These are phyloP conservation scores for Leishmania tarentolae DNA, from an alignment of 208 protist genomes.

Conservation along the genomic window DNA sequence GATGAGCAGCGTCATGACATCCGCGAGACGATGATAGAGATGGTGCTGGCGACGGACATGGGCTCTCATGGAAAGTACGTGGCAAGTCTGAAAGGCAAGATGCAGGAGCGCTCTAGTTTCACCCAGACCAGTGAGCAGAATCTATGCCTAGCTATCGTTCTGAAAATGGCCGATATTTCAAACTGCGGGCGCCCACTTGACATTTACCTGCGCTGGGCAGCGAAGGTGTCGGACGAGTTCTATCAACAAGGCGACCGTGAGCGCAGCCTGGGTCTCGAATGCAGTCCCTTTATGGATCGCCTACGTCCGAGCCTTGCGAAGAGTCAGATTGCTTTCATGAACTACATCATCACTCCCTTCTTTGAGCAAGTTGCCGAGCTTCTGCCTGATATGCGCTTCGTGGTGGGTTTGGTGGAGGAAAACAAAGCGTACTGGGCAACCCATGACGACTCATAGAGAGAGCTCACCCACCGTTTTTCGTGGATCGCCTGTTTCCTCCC, in stretches of 20 bases:
- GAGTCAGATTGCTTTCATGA: slow-evolving; percentile 93
- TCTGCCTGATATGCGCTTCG: slow-evolving; percentile 85
- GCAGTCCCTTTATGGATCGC: slow-evolving; percentile 95
- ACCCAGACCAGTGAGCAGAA: slow-evolving; percentile 80
- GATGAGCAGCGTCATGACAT: slow-evolving; percentile 83
- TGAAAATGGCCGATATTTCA: slow-evolving; percentile 96
- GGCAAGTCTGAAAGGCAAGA: slow-evolving; percentile 58
- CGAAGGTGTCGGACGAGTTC: slow-evolving; percentile 93
- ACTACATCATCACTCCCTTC: slow-evolving; percentile 91
- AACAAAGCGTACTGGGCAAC: slow-evolving; percentile 87
- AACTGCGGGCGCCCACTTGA: slow-evolving; percentile 90
- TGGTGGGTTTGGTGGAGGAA: slow-evolving; percentile 68
- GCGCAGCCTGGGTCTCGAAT: slow-evolving; percentile 69
- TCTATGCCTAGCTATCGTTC: slow-evolving; percentile 85
- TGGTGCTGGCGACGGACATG: slow-evolving; percentile 96
- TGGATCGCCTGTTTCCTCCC: slow-evolving; percentile 8
- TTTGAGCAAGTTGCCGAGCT: slow-evolving; percentile 87
- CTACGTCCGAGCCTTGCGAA: slow-evolving; percentile 77
- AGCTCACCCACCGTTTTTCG: slow-evolving; percentile 6
- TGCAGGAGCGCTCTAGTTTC: slow-evolving; percentile 68
- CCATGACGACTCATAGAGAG: slow-evolving; percentile 50
- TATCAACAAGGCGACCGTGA: slow-evolving; percentile 94
- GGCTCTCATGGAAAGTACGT: slow-evolving; percentile 88
- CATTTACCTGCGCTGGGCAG: slow-evolving; percentile 92
- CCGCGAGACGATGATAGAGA: slow-evolving; percentile 89